These are phyloP conservation scores for Oryza punctata DNA, from an alignment of 176 grass and related monocot genomes.

Conservation along the genomic window DNA sequence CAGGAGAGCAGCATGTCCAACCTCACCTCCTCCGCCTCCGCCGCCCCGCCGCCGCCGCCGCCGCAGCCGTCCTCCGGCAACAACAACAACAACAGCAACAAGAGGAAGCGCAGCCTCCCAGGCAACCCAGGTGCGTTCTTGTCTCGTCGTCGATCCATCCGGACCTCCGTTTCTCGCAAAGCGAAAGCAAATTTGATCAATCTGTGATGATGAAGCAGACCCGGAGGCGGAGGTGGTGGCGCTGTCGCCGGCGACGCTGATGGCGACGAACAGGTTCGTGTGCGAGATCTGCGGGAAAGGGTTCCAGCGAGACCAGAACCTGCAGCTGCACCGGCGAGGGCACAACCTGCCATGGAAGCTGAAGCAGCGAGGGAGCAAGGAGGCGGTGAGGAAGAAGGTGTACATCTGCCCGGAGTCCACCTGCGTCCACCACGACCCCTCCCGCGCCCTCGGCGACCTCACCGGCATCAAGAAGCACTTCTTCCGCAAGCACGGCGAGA, in stretches of 20 bases:
- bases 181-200: not conserved
- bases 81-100: conserved; percentile 42
- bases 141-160: not conserved
- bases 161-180: not conserved
- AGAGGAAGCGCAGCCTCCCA: conserved; percentile 89
- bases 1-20: conserved; percentile 59
- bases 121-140: conserved; percentile 75
- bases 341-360: conserved; percentile 99
- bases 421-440: conserved; percentile 90
- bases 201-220: too few relatives aligned
- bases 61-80: conserved; percentile 14
- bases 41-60: not conserved
- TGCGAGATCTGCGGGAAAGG: conserved; percentile 98
- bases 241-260: conserved; percentile 92
- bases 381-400: conserved; percentile 64
- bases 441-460: conserved; percentile 84
- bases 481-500: conserved; percentile 99
- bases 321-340: conserved; percentile 94
- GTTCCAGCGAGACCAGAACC: conserved; percentile 98
- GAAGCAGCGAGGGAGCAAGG: conserved; percentile 68
- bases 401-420: conserved; percentile 84
- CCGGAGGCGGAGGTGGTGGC: conserved; percentile 90
- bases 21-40: conserved; percentile 49
- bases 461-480: conserved; percentile 99
- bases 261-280: conserved; percentile 92